These are phyloP conservation scores for Yarrowia keelungensis DNA, from an alignment of 805 yeast genomes.

Conservation along the genomic window DNA sequence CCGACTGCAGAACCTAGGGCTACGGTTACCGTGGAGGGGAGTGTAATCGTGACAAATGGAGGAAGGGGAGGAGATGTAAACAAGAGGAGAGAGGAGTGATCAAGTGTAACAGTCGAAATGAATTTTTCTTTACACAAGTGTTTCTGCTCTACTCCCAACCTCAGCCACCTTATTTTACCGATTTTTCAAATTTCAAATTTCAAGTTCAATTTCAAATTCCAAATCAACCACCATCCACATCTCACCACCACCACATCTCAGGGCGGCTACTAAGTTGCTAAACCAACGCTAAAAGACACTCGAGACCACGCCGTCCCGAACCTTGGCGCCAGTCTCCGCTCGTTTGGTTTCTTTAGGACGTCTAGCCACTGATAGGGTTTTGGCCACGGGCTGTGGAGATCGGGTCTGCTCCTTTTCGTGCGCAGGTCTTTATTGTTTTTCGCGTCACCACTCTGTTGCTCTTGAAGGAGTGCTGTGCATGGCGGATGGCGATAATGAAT, in stretches of 20 bases:
- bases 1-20: neutral
- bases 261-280: conserved; percentile 5
- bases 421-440: neutral
- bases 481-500: too few relatives aligned
- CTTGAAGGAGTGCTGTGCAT: neutral
- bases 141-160: too few relatives aligned
- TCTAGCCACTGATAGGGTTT: neutral
- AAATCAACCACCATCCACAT: too few relatives aligned
- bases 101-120: too few relatives aligned
- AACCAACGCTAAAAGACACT: neutral
- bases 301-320: conserved; percentile 3
- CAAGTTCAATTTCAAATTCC: too few relatives aligned
- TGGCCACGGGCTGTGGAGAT: neutral
- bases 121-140: too few relatives aligned
- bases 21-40: neutral
- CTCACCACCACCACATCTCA: neutral
- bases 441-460: neutral
- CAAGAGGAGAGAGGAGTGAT: too few relatives aligned
- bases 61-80: too few relatives aligned
- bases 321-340: neutral
- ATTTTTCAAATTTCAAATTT: too few relatives aligned
- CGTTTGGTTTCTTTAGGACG: neutral
- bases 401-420: neutral
- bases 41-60: too few relatives aligned
- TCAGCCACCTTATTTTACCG: too few relatives aligned